phyloP scores from a whole-genome alignment of 2,329 filamentous ascomycete genomes.

The Cladophialophora yegresii region DNA sequence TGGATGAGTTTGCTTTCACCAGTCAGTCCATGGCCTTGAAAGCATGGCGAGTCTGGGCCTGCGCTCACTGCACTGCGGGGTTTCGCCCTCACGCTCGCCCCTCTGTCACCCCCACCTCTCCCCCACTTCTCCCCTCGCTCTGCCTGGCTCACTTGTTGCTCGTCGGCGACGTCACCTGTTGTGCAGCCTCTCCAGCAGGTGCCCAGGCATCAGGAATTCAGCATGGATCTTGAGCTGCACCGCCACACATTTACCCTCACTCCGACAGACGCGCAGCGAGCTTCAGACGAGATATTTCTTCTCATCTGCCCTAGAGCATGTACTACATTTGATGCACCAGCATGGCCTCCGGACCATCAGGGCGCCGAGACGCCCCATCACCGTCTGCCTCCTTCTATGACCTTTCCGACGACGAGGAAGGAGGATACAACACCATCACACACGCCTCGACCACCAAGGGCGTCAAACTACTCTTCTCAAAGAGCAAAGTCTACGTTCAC shows the following conservation, averaged over 20 bases:
- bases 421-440: constrained; percentile 90
- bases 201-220: constrained; percentile 32
- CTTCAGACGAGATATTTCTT: not conserved
- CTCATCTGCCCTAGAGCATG: not conserved
- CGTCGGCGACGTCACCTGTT: constrained; percentile 17
- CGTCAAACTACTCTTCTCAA: constrained; percentile 91
- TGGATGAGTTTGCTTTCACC: not conserved
- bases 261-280: not conserved
- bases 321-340: not conserved
- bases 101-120: not conserved
- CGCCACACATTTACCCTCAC: constrained; percentile 8
- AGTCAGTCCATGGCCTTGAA: not conserved
- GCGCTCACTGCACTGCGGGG: not conserved
- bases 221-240: not conserved
- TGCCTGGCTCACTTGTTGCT: not conserved
- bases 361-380: constrained; percentile 55
- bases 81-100: not conserved
- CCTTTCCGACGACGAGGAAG: constrained; percentile 93
- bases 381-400: constrained; percentile 90
- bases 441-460: constrained; percentile 74
- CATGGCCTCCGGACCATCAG: constrained; percentile 25
- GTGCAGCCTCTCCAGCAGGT: not conserved
- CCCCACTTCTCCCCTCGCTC: not conserved
- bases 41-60: not conserved
- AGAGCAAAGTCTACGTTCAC: constrained; percentile 99